Base-by-base conservation (phyloP, 306 rosid species). In the Mimosa bimucronata region DNA sequence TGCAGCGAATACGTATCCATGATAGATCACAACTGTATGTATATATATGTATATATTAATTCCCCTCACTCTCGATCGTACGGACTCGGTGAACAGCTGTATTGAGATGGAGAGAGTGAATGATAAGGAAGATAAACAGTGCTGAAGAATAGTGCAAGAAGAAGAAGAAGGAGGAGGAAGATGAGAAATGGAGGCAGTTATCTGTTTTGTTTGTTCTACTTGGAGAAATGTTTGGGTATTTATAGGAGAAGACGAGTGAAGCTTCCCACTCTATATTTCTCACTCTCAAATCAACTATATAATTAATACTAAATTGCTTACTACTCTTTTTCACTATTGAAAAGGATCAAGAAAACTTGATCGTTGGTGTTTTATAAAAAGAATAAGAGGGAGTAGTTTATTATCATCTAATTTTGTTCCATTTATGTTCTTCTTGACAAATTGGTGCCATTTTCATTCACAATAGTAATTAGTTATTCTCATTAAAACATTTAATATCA, bases 1-100 rank as follows among this genome's bases (percentile, higher is more conserved):
- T 91, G 94, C 67, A 90, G 44, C 23, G 91, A 78, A 29, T 89
- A 91, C n/a, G 87, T 41, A 65, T 90, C 97, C 98, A 94, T 93
- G 6, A 41, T 60, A n/a, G n/a, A n/a, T n/a, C 9, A 6, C 57
- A 7, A n/a, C 23, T 69, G n/a, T 30, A 64, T 75, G n/a, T 26
- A 14, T 69, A n/a, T n/a, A n/a, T n/a, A n/a, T n/a, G n/a, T n/a
- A n/a, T n/a, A n/a, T n/a, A n/a, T n/a, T n/a, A n/a, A n/a, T n/a
- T n/a, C n/a, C 29, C 23, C 72, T 69, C 26, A 14, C n/a, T 16
- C 5, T 50, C 18, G 10, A 7, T 66, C 29, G 7, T 25, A 44
- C 74, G 46, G 66, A 16, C 9, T 12, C 13, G 19, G 29, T 34
- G 31, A 79, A 71, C 28, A 66, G 29, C 10, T 28, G 50, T 53